Percentiles rank a stretch among this genome's conserved stretches.
These are phyloP conservation scores for Kwoniella shivajii DNA, from an alignment of 1,284 basidiomycete species.

Conservation along the genomic window DNA sequence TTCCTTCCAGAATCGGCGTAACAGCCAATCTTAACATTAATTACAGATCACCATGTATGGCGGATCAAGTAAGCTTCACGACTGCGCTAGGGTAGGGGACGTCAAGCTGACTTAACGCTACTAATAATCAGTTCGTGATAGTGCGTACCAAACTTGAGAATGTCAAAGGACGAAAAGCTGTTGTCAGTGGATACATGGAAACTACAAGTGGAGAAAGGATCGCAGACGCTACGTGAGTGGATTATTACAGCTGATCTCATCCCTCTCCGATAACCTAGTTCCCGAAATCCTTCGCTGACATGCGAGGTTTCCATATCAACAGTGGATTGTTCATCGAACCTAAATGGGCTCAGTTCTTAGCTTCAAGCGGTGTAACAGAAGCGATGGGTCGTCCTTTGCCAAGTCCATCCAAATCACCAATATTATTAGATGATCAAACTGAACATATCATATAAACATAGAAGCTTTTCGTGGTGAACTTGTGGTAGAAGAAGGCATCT, in stretches of 20 bases:
- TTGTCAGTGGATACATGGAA: constrained; percentile 72
- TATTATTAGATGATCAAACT: constrained; percentile 24
- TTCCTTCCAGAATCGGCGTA: constrained; percentile 89
- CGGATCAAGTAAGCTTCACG: constrained; percentile 68
- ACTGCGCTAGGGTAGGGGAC: not conserved
- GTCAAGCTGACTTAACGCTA: not conserved
- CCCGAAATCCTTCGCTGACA: not conserved
- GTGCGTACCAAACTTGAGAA: constrained; percentile 65
- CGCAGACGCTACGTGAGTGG: constrained; percentile 76
- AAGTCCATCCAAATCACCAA: constrained; percentile 20
- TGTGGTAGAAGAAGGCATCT: no score
- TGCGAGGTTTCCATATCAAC: not conserved
- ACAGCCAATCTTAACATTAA: constrained; percentile 77
- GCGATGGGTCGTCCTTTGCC: constrained; percentile 45
- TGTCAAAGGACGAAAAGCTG: constrained; percentile 60
- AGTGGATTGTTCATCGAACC: constrained; percentile 82
- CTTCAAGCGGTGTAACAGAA: constrained; percentile 54
- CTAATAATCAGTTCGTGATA: constrained; percentile 61
- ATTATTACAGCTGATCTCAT: no score
- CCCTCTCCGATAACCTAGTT: not conserved
- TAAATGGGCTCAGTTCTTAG: constrained; percentile 73
- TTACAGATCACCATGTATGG: constrained; percentile 77
- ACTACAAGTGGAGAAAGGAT: constrained; percentile 75
- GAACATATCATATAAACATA: constrained; percentile 26
- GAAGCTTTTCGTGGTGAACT: no score